phyloP scores from a whole-genome alignment of 805 yeast genomes.

The Spathaspora girioi region DNA sequence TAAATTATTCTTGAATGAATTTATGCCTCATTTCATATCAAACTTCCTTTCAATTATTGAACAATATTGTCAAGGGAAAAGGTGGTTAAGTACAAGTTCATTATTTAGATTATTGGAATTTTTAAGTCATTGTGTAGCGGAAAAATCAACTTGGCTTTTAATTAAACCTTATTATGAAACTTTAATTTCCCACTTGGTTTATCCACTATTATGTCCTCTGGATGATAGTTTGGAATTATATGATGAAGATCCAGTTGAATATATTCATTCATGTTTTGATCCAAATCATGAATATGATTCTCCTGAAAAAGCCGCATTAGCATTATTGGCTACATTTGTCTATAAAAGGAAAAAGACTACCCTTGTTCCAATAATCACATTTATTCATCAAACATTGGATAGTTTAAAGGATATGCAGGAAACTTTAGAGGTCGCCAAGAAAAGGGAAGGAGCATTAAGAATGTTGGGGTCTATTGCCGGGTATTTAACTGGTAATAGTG shows the following conservation, averaged over 20 bases:
- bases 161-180: slow-evolving; percentile 63
- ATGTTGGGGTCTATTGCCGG: slow-evolving; percentile 72
- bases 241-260: slow-evolving; percentile 86
- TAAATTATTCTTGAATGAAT: slow-evolving; percentile 47
- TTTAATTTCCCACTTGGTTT: slow-evolving; percentile 67
- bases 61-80: slow-evolving; percentile 60
- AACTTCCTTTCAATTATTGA: slow-evolving; percentile 65
- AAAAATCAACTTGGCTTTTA: slow-evolving; percentile 57
- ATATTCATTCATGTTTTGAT: slow-evolving; percentile 64
- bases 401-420: slow-evolving; percentile 27
- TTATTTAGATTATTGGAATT: slow-evolving; percentile 55
- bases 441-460: slow-evolving; percentile 76
- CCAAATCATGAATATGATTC: slow-evolving; percentile 53
- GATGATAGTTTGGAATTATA: slow-evolving; percentile 67
- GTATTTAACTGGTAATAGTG: slow-evolving; percentile 45
- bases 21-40: slow-evolving; percentile 70
- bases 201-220: slow-evolving; percentile 70
- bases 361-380: slow-evolving; percentile 56
- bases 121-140: slow-evolving; percentile 54
- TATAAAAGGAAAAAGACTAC: slow-evolving; percentile 61
- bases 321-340: slow-evolving; percentile 68
- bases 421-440: slow-evolving; percentile 47
- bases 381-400: slow-evolving; percentile 44
- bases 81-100: slow-evolving; percentile 70
- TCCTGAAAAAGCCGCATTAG: slow-evolving; percentile 78